A percentile compares a stretch with the other conserved stretches of the same genome.
These are phyloP conservation scores for Hypoxylon rickii DNA, from an alignment of 495 filamentous ascomycete genomes.

Conservation along the genomic window DNA sequence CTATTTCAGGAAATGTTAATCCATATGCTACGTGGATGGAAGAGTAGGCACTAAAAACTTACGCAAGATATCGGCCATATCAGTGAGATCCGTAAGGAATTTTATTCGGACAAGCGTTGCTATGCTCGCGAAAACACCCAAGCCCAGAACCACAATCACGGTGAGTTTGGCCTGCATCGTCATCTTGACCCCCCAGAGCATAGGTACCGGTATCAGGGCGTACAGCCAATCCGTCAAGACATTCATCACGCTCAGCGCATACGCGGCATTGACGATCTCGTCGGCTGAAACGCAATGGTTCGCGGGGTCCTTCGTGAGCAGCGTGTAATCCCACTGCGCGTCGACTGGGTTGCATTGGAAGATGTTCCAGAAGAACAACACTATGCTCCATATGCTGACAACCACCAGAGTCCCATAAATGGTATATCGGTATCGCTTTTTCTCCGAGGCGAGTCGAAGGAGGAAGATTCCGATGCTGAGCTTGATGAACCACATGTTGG, in stretches of 20 bases:
- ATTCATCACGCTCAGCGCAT: conserved; percentile 47
- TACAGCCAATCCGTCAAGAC: conserved; percentile 50
- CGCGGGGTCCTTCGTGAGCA: conserved; percentile 31
- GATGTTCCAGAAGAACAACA: conserved; percentile 47
- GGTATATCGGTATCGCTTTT: conserved; percentile 42
- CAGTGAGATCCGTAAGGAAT: conserved; percentile 42
- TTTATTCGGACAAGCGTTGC: conserved; percentile 47
- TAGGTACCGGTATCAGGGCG: conserved; percentile 47
- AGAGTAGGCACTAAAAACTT: conserved; percentile 12
- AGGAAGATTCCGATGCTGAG: conserved; percentile 50
- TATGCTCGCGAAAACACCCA: conserved; percentile 49
- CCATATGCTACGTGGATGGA: neutral
- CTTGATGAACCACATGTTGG: conserved; percentile 53
- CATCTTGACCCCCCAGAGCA: conserved; percentile 52
- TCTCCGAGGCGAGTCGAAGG: conserved; percentile 42
- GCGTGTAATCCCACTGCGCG: conserved; percentile 48
- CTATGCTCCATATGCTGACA: conserved; percentile 44
- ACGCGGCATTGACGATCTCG: conserved; percentile 45
- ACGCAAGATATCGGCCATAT: conserved; percentile 44
- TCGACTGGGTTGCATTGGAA: conserved; percentile 44
- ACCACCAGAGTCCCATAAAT: conserved; percentile 40
- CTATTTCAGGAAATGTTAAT: conserved; percentile 16
- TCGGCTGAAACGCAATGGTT: conserved; percentile 39
- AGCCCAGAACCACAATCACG: conserved; percentile 42
- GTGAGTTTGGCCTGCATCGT: conserved; percentile 42